phyloP scores from a whole-genome alignment of 2,329 filamentous ascomycete species.

The Daldinia sp. region DNA sequence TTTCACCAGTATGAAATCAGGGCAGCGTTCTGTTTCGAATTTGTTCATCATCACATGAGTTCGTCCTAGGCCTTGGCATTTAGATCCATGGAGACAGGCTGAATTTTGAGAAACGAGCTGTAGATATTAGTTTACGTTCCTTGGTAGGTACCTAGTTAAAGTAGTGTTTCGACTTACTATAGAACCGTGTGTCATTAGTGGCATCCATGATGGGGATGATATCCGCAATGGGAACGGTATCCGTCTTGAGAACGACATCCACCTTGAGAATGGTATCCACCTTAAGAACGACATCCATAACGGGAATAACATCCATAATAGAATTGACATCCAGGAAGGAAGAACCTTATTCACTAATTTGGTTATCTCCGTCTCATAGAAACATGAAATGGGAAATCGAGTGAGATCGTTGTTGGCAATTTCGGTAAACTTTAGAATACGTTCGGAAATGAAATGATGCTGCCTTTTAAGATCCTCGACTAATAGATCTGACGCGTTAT shows the following conservation, averaged over 20 bases:
- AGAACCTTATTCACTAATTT: conserved; percentile 30
- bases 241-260: too few relatives aligned
- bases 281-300: too few relatives aligned
- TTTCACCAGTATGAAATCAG: conserved; percentile 18
- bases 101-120: conserved; percentile 16
- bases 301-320: too few relatives aligned
- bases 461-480: conserved; percentile 7
- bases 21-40: conserved; percentile 6
- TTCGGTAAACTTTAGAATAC: conserved; percentile 34
- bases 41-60: conserved; percentile 18
- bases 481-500: conserved; percentile 35
- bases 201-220: too few relatives aligned
- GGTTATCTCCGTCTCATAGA: conserved; percentile 36
- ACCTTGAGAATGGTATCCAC: too few relatives aligned
- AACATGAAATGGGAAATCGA: conserved; percentile 36
- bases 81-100: conserved; percentile 6
- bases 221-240: too few relatives aligned
- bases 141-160: too few relatives aligned
- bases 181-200: conserved; percentile 11
- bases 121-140: conserved; percentile 8
- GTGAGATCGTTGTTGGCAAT: conserved; percentile 34
- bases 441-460: conserved; percentile 28
- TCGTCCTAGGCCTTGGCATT: not conserved
- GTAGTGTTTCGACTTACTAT: conserved; percentile 25
- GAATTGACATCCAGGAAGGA: too few relatives aligned